Conservation (phyloP, 2,329 filamentous ascomycete genomes). For the Penicillium sp. region DNA sequence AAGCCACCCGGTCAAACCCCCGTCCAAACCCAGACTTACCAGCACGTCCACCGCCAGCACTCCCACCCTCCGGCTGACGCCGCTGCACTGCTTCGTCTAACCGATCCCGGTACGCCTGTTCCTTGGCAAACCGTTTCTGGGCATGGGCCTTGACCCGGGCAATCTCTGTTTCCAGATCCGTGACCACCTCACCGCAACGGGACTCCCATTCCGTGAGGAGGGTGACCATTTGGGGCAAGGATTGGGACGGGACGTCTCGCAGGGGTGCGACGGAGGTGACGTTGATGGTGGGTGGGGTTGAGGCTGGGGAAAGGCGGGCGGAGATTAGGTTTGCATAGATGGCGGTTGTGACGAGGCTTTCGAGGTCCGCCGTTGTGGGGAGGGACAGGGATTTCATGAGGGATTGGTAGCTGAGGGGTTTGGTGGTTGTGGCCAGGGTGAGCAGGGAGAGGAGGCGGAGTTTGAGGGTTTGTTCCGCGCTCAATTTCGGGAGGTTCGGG, state of each 20-base stretch:
- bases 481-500: slow-evolving; percentile 72
- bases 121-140: slow-evolving; percentile 58
- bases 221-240: slow-evolving; percentile 70
- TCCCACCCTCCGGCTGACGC: slow-evolving; percentile 34
- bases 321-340: slow-evolving; percentile 84
- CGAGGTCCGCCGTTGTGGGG: slow-evolving; percentile 70
- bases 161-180: slow-evolving; percentile 78
- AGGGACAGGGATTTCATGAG: slow-evolving; percentile 73
- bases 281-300: slow-evolving; percentile 73
- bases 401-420: slow-evolving; percentile 73
- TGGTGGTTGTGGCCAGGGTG: slow-evolving; percentile 72
- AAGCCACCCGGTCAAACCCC: slow-evolving; percentile 21
- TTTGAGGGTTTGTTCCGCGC: slow-evolving; percentile 76
- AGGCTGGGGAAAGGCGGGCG: slow-evolving; percentile 87
- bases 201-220: slow-evolving; percentile 76
- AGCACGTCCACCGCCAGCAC: slow-evolving; percentile 16
- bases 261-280: slow-evolving; percentile 83
- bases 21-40: slow-evolving; percentile 16
- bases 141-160: slow-evolving; percentile 67
- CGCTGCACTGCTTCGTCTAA: slow-evolving; percentile 55
- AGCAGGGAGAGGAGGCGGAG: slow-evolving; percentile 90
- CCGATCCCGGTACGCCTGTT: slow-evolving; percentile 55
- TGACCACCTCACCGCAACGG: slow-evolving; percentile 77
- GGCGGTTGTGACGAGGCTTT: slow-evolving; percentile 83
- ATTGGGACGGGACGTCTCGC: slow-evolving; percentile 79